Percentiles rank a stretch among this genome's conserved stretches.
Conservation (phyloP, 148 eudicot genomes). For the Vaccinium darrowii region DNA sequence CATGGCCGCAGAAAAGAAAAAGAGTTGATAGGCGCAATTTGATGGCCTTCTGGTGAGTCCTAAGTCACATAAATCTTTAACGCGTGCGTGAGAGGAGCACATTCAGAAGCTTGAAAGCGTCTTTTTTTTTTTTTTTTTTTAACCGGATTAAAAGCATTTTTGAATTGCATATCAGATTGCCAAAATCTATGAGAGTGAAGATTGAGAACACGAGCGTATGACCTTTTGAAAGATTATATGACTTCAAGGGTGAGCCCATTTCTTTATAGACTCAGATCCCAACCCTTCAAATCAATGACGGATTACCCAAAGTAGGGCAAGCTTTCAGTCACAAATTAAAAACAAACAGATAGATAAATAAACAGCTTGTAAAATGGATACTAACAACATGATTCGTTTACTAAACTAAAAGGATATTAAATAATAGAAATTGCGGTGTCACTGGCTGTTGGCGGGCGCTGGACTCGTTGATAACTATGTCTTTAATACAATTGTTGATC, state of each 20-base stretch:
- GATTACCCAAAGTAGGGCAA: not conserved
- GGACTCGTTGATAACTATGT: not conserved
- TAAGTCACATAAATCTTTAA: no score
- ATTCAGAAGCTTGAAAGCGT: no score
- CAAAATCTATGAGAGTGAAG: no score
- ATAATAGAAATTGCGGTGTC: not conserved
- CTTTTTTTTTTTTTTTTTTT: no score
- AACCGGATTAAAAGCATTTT: no score
- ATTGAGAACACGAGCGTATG: no score
- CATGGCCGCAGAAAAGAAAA: no score
- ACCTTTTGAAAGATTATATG: no score
- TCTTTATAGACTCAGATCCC: not conserved
- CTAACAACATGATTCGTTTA: not conserved
- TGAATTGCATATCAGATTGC: no score
- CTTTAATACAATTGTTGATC: not conserved
- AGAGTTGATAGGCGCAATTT: no score
- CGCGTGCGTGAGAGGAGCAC: no score
- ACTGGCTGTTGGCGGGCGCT: not conserved
- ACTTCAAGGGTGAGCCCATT: not conserved
- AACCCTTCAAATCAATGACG: not conserved
- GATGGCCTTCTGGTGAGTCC: no score
- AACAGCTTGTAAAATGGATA: not conserved
- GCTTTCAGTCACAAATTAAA: not conserved
- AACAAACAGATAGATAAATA: not conserved
- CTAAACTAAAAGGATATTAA: not conserved